Percentiles rank a stretch among this genome's conserved stretches.
Conservation (phyloP, 768 basidiomycete genomes). For the Podaxis rugospora region DNA sequence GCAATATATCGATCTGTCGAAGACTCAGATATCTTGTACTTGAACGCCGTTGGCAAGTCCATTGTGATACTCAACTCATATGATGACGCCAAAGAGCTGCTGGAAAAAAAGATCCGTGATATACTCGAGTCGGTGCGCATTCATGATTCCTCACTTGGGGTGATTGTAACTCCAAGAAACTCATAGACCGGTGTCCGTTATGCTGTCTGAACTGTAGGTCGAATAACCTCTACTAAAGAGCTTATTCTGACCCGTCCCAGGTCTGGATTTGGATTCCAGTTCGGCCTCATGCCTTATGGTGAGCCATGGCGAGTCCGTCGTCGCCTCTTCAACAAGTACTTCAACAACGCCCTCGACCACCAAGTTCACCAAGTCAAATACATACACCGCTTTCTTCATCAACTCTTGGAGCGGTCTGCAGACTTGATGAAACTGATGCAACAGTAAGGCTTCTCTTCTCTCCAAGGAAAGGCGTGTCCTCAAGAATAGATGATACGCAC, state of each 20-base stretch:
- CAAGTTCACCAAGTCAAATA: constrained; percentile 13
- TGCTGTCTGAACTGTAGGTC: constrained; percentile 17
- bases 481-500: neutral
- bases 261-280: constrained; percentile 18
- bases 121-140: constrained; percentile 19
- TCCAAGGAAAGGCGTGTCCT: neutral
- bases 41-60: constrained; percentile 15
- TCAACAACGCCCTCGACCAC: constrained; percentile 8
- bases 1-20: neutral
- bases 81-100: constrained; percentile 17
- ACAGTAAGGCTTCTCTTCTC: neutral
- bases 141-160: neutral
- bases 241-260: constrained; percentile 1
- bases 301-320: constrained; percentile 18
- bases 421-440: neutral
- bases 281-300: constrained; percentile 16
- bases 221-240: neutral
- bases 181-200: constrained; percentile 14
- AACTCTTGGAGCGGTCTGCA: neutral
- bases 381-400: constrained; percentile 12
- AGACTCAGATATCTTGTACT: constrained; percentile 21
- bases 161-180: neutral
- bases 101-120: constrained; percentile 19
- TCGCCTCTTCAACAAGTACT: constrained; percentile 14
- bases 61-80: constrained; percentile 19